Base-by-base conservation (phyloP, 2,329 filamentous ascomycete species). In the Nothophaeocryptopus gaeumannii region DNA sequence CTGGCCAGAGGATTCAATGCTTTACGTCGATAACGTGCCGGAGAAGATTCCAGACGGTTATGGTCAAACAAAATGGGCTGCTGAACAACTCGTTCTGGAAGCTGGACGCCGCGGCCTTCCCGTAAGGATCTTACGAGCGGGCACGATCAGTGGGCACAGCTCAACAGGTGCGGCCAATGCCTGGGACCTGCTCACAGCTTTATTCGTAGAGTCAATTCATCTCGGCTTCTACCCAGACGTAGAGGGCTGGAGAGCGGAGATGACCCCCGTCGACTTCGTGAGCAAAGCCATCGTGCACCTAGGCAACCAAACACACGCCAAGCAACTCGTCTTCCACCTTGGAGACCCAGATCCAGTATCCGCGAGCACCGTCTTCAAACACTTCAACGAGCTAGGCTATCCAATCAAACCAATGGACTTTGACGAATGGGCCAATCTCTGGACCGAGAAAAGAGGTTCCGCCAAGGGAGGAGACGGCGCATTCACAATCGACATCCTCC, bases 181-280 rank as follows among this genome's bases (percentile, higher is more conserved):
- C 0, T 91, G 84, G 73, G 88, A 92, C 75, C 71, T 92, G 14
- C 73, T 92, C 39, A 88, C 85, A 45, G 87, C 88, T 0, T 67
- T 92, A 48, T 78, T 91, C 20, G 84, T 90, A 1, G 88, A 91
- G 65, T 90, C 87, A 0, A 76, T 91, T 33, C 82, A 86, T 45
- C 75, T 91, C 3, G 86, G 86, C 5, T 79, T 80, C 58, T 80
- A 80, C 1, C 87, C 88, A 0, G 78, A 87, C 45, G 82, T 90
- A 3, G 77, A 85, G 42, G 83, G 83, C 36, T 92, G 88, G 88
- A 81, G 84, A 42, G 80, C 86, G 1, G 88, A 92, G 70, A 91
- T 91, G 87, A 90, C 88, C 0, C 87, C 88, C 0, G 88, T 89
- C 11, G 87, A 92, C 68, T 90, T 88, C 61, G 86, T 90, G 51